These are phyloP conservation scores for Boechera stricta DNA, from an alignment of 345 rosid genomes.

Conservation along the genomic window DNA sequence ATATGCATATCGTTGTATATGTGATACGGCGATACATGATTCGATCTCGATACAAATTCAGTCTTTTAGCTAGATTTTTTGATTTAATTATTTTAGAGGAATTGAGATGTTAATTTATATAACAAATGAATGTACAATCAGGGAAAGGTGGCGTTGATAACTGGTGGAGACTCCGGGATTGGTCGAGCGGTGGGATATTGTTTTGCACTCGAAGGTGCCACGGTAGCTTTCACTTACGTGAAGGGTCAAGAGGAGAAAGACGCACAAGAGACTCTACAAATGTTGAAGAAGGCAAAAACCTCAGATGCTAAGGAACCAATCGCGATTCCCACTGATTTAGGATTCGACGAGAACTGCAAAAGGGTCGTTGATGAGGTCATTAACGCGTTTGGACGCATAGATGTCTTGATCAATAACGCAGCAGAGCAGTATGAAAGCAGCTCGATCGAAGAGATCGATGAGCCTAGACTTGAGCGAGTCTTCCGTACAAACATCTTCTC, in stretches of 20 bases:
- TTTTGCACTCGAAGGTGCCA: conserved; percentile 69
- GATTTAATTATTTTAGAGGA: background rate
- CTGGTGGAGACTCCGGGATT: conserved; percentile 85
- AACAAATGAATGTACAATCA: conserved; percentile 28
- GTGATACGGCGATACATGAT: background rate
- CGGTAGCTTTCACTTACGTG: conserved; percentile 79
- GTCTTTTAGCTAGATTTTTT: background rate
- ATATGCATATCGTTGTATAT: background rate
- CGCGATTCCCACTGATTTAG: conserved; percentile 59
- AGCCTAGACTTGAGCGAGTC: conserved; percentile 69
- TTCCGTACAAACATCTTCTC: conserved; percentile 79
- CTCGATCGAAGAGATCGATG: conserved; percentile 70
- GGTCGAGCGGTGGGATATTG: conserved; percentile 67
- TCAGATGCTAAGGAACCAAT: conserved; percentile 64
- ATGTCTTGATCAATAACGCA: conserved; percentile 73
- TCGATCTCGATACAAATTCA: background rate
- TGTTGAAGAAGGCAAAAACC: conserved; percentile 53
- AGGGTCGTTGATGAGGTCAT: conserved; percentile 68
- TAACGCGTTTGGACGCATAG: conserved; percentile 61
- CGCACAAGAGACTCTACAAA: conserved; percentile 59
- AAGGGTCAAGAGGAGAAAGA: conserved; percentile 74
- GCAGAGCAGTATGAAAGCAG: conserved; percentile 63
- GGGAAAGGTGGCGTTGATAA: conserved; percentile 81
- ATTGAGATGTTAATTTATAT: background rate
- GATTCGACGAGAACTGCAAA: conserved; percentile 70